Conservation (phyloP, 352 stramenopile genomes). For the Globisporangium nagaii region DNA sequence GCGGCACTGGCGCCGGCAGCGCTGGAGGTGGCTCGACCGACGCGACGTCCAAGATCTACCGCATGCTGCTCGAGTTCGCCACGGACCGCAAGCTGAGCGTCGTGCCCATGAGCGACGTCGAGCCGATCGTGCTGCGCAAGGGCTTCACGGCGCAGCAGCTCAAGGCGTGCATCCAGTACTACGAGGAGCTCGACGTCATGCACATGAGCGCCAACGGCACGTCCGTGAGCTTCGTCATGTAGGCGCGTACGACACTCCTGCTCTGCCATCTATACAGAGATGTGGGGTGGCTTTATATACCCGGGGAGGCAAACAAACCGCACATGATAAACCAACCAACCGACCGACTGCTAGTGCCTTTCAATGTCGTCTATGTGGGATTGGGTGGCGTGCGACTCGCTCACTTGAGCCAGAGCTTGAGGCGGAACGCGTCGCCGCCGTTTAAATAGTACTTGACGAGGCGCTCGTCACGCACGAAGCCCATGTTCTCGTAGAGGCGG, state of each 20-base stretch:
- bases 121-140: conserved; percentile 95
- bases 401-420: conserved; percentile 87
- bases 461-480: conserved; percentile 90
- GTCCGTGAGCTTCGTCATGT: conserved; percentile 66
- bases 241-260: no score
- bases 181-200: conserved; percentile 86
- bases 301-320: no score
- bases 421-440: conserved; percentile 89
- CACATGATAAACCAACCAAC: no score
- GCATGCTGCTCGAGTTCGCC: conserved; percentile 93
- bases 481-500: conserved; percentile 91
- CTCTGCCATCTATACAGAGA: background rate
- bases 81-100: conserved; percentile 56
- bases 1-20: conserved; percentile 14
- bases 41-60: conserved; percentile 93
- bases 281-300: background rate
- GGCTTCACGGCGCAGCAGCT: conserved; percentile 96
- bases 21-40: conserved; percentile 65
- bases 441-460: conserved; percentile 96
- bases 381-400: no score
- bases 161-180: conserved; percentile 92
- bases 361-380: conserved; percentile 4
- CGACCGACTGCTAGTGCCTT: no score
- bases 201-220: conserved; percentile 75
- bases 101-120: conserved; percentile 85